Base-by-base conservation (phyloP, 1,139 yeast species). In the Sugiyamaella sp. region DNA sequence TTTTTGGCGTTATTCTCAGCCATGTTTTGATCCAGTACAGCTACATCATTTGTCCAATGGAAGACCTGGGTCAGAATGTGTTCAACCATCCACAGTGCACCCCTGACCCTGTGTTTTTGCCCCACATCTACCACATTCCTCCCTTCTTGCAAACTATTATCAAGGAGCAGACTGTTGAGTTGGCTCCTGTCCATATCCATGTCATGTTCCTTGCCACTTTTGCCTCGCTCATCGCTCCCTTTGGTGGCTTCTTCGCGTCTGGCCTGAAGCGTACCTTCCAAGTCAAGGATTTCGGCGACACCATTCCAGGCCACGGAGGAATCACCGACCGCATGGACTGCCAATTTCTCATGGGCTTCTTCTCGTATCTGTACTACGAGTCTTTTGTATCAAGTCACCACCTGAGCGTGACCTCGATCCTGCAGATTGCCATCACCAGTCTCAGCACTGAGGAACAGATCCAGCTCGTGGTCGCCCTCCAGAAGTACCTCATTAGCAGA, bases 231-330 rank as follows among this genome's bases (percentile, higher is more conserved):
- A 86, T 93, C 70, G 99, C 99, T 1, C 99, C 99, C 55, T 93
- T 93, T 69, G 99, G 99, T 52, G 99, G 99, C 0, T 93, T 93
- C 71, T 93, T 93, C 65, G 99, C 99, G 2, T 86, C 96, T 49
- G 99, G 99, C 12, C 79, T 95, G 64, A 93, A 93, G 75, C 84
- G 99, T 71, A 90, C 98, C n/a, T 91, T 93, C 74, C 88, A 95
- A 65, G 91, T 91, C 55, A 89, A 89, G 72, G 96, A 89, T 70
- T 89, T 89, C 66, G 96, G 96, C 57, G 91, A 88, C 67, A 87
- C 96, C 17, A 89, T 89, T 60, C 96, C 96, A 9, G 99, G 99
- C 37, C 99, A 93, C 68, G 99, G 99, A 58, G 99, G 99, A 61
- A 84, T 93, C 61, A 91, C 97, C 29, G 99, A 93, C 71, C 82